These are phyloP conservation scores for Articulospora tetracladia DNA, from an alignment of 495 filamentous ascomycete species.

Conservation along the genomic window DNA sequence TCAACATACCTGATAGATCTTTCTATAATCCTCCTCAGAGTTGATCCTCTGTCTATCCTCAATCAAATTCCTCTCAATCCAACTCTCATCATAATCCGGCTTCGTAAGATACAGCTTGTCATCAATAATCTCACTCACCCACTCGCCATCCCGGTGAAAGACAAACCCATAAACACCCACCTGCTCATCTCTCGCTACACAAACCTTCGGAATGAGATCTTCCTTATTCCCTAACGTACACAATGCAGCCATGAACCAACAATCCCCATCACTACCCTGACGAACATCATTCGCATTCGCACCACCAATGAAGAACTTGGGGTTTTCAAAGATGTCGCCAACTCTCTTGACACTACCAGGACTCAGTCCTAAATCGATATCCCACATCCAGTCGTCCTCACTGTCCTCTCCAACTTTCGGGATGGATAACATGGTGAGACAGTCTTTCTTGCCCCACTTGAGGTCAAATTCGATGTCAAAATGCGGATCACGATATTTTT, in stretches of 20 bases:
- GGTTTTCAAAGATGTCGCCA: conserved; percentile 81
- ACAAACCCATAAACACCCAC: conserved; percentile 95
- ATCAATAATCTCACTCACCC: conserved; percentile 87
- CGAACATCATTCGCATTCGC: conserved; percentile 79
- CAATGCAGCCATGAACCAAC: conserved; percentile 87
- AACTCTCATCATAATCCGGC: conserved; percentile 74
- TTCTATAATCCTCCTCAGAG: conserved; percentile 73
- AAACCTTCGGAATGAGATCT: conserved; percentile 74
- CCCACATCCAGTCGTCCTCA: too few species aligned
- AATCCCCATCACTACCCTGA: conserved; percentile 79
- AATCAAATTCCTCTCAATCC: conserved; percentile 54
- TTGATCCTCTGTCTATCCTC: conserved; percentile 68
- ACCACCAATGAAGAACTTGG: conserved; percentile 81
- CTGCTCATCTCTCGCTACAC: conserved; percentile 73
- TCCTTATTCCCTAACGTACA: conserved; percentile 79
- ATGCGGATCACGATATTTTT: conserved; percentile 85
- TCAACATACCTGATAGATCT: conserved; percentile 28
- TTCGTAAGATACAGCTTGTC: conserved; percentile 71
- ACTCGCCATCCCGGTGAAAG: conserved; percentile 88
- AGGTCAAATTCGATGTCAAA: conserved; percentile 85
- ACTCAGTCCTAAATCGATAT: conserved; percentile 12
- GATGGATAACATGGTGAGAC: conserved; percentile 38
- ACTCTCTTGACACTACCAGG: conserved; percentile 65
- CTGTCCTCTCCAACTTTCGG: conserved; percentile 24
- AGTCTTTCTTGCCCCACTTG: conserved; percentile 55